Conservation (phyloP, 2,329 filamentous ascomycete genomes). For the Pseudogymnoascus sp. region DNA sequence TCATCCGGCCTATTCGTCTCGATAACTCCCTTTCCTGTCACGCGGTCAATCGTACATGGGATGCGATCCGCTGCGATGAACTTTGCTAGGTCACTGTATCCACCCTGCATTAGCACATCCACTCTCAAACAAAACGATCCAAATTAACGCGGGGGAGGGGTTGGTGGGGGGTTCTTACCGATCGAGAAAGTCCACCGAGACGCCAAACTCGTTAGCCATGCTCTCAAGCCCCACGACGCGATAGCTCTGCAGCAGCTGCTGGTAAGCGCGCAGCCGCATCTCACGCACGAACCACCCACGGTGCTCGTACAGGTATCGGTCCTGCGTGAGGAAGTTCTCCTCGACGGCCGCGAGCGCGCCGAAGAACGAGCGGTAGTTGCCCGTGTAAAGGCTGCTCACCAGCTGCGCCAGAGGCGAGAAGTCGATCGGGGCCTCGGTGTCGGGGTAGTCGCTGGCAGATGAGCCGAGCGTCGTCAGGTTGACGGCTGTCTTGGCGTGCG, state of each 20-base stretch:
- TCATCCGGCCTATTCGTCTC: constrained; percentile 97
- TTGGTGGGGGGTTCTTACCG: constrained; percentile 47
- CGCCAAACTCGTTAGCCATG: constrained; percentile 96
- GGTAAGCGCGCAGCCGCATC: constrained; percentile 94
- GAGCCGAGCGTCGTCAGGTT: constrained; percentile 80
- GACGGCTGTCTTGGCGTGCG: constrained; percentile 58
- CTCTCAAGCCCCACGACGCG: constrained; percentile 92
- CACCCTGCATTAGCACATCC: constrained; percentile 12
- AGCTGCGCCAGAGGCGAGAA: constrained; percentile 82
- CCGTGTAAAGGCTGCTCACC: constrained; percentile 85
- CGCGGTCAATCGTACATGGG: constrained; percentile 93
- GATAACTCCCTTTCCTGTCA: constrained; percentile 91
- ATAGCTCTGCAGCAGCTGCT: constrained; percentile 95
- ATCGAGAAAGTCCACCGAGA: constrained; percentile 93
- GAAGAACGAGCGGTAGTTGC: constrained; percentile 93
- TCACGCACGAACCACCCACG: constrained; percentile 95
- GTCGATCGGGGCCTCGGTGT: constrained; percentile 75
- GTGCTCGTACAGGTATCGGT: constrained; percentile 93
- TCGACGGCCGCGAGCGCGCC: constrained; percentile 80
- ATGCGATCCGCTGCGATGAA: constrained; percentile 95
- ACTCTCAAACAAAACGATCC: background rate
- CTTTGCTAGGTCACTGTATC: constrained; percentile 74
- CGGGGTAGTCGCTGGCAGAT: constrained; percentile 55
- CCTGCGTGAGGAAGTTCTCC: constrained; percentile 86
- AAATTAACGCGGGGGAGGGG: background rate